Evolutionary conservation across 129 eudicot genomes (phyloP).

Genomic region (Chrysanthemum makinoi): DNA sequence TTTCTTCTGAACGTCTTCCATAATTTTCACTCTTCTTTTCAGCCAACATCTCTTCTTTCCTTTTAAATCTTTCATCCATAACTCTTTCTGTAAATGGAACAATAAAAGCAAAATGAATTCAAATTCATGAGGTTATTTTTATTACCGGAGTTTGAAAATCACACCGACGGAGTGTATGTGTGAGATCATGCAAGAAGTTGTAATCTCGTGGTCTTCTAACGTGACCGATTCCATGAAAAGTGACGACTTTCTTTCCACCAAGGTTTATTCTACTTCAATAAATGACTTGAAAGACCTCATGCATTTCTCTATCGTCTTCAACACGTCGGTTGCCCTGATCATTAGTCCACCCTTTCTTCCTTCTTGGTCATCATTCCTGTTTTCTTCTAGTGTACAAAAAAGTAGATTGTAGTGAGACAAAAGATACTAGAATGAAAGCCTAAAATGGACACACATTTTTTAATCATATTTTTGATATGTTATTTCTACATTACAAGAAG

Average conservation of each 20-base stretch:
- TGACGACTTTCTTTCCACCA: conserved; percentile 41
- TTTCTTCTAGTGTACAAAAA: conserved; percentile 10
- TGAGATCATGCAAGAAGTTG: conserved; percentile 38
- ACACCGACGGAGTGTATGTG: conserved; percentile 41
- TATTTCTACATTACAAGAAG: too few relatives aligned
- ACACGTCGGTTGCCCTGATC: conserved; percentile 37
- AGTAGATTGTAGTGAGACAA: neutral
- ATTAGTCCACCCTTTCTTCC: conserved; percentile 24
- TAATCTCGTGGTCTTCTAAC: conserved; percentile 58
- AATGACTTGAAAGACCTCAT: conserved; percentile 46
- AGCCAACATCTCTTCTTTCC: conserved; percentile 51
- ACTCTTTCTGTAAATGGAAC: conserved; percentile 37
- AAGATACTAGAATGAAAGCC: neutral
- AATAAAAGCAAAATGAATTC: neutral
- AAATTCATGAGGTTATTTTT: neutral
- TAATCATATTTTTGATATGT: too few relatives aligned
- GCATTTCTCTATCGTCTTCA: conserved; percentile 57
- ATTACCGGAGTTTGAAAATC: neutral
- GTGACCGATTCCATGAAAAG: conserved; percentile 37
- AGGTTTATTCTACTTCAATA: conserved; percentile 39
- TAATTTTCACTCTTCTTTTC: conserved; percentile 27
- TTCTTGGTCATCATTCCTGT: conserved; percentile 23
- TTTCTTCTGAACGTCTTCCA: conserved; percentile 23
- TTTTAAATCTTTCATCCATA: conserved; percentile 39
- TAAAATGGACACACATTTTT: neutral